phyloP scores from a whole-genome alignment of 345 rosid genomes.

The Clausena lansium region DNA sequence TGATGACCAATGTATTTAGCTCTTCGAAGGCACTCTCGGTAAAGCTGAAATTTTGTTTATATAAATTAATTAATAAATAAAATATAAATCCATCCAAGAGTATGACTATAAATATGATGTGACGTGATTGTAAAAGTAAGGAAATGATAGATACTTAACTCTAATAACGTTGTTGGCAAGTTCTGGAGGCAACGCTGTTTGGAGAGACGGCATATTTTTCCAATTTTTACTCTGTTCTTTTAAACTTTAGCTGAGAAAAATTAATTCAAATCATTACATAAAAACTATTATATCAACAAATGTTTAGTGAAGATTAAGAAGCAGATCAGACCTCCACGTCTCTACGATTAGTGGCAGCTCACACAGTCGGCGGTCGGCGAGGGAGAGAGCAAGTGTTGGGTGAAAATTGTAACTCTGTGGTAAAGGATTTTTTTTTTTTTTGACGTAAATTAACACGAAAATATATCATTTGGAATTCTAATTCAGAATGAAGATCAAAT shows the following conservation, averaged over 20 bases:
- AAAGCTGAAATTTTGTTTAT: slow-evolving; percentile 49
- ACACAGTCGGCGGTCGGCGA: background rate
- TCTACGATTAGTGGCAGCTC: background rate
- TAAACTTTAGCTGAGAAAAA: slow-evolving; percentile 2
- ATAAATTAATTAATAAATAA: background rate
- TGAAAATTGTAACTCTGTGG: background rate
- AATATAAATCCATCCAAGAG: background rate
- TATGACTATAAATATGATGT: no score
- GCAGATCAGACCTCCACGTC: slow-evolving; percentile 7
- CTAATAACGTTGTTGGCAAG: slow-evolving; percentile 84
- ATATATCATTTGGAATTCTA: background rate
- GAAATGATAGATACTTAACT: slow-evolving; percentile 42
- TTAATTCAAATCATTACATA: background rate
- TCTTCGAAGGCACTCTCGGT: slow-evolving; percentile 94
- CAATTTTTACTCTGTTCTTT: background rate
- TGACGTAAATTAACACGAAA: background rate
- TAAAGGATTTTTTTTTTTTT: background rate
- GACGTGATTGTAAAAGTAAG: background rate
- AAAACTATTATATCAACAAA: background rate
- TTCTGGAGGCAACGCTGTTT: slow-evolving; percentile 87
- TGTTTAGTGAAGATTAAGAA: background rate
- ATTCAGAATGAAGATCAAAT: background rate
- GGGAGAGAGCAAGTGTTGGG: background rate
- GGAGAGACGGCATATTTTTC: slow-evolving; percentile 72
- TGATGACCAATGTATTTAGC: slow-evolving; percentile 78